Conservation (phyloP, 306 rosid genomes). For the Acacia melanoxylon region DNA sequence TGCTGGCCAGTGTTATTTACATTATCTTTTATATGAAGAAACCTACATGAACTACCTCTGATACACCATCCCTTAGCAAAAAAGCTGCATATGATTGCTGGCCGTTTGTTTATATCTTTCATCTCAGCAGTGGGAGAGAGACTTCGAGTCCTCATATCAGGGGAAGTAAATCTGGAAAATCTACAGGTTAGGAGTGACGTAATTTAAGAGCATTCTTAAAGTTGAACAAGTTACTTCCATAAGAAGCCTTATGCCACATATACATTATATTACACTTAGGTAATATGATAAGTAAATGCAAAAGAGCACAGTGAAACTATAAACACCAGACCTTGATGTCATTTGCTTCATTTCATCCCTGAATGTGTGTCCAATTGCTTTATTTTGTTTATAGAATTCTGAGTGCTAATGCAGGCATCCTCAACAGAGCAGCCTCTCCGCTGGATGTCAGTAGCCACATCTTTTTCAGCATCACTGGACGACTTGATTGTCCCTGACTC, state of each 20-base stretch:
- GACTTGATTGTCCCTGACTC: constrained; percentile 37
- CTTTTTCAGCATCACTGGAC: constrained; percentile 43
- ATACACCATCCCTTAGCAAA: constrained; percentile 96
- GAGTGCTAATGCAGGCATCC: constrained; percentile 33
- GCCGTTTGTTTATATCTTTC: constrained; percentile 54
- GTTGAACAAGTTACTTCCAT: constrained; percentile 32
- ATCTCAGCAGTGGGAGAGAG: constrained; percentile 55
- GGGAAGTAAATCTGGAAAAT: constrained; percentile 52
- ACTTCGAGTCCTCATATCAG: constrained; percentile 46
- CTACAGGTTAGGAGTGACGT: constrained; percentile 36
- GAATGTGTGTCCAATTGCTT: constrained; percentile 44
- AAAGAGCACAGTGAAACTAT: constrained; percentile 25
- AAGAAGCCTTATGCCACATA: constrained; percentile 13
- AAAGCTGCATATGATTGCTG: constrained; percentile 62
- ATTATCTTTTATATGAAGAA: constrained; percentile 70
- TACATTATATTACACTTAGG: constrained; percentile 19
- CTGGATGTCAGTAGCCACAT: constrained; percentile 30
- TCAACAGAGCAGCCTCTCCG: constrained; percentile 24
- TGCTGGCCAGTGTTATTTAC: constrained; percentile 37
- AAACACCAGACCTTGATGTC: constrained; percentile 59
- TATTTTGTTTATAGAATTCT: constrained; percentile 33
- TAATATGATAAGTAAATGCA: constrained; percentile 25
- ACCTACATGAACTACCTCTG: constrained; percentile 82
- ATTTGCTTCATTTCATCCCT: constrained; percentile 40
- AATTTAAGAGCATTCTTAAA: constrained; percentile 34